These are phyloP conservation scores for sunflower (Helianthus annuus) DNA, from an alignment of 129 eudicot genomes.

Conservation along the genomic window HanXRQr2.0-SUNRISE NC_035437.2:131065006-131065505, in stretches of 20 bases:
- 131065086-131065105: not conserved
- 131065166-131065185: not conserved
- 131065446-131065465: too few relatives aligned
- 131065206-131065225: not conserved
- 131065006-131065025: conserved; percentile 97
- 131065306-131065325: not conserved
- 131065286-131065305: not conserved
- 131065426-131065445: too few relatives aligned
- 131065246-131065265: not conserved
- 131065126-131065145: not conserved
- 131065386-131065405: too few relatives aligned
- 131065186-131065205: not conserved
- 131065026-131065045: conserved; percentile 99
- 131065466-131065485: too few relatives aligned
- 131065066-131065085: not conserved
- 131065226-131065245: not conserved
- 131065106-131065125: not conserved
- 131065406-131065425: too few relatives aligned
- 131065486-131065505: too few relatives aligned
- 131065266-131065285: not conserved
- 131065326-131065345: too few relatives aligned
- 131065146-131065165: not conserved
- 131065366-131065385: too few relatives aligned
- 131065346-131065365: too few relatives aligned
- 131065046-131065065: conserved; percentile 19